Evolutionary conservation across 2,329 filamentous ascomycete species (phyloP).

Genomic region (Zymoseptoria crescenta): DNA sequence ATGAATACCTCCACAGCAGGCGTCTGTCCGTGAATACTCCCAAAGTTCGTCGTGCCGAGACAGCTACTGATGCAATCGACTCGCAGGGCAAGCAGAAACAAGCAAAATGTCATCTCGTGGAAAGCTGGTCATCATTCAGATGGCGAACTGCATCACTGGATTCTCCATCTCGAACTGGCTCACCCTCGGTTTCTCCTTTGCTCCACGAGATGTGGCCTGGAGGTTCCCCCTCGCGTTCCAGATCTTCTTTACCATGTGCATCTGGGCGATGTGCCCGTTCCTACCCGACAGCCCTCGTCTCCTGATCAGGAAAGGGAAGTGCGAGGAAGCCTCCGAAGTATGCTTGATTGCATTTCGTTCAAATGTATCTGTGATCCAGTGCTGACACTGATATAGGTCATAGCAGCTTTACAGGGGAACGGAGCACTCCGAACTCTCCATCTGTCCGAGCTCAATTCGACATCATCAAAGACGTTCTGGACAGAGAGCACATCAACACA

Average conservation of each 20-base stretch:
- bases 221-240: slow-evolving; percentile 49
- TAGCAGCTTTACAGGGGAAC: slow-evolving; percentile 40
- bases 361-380: neutral
- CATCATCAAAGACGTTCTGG: slow-evolving; percentile 44
- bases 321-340: slow-evolving; percentile 40
- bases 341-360: neutral
- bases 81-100: slow-evolving; percentile 39
- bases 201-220: slow-evolving; percentile 43
- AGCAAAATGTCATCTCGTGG: slow-evolving; percentile 43
- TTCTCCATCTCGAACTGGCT: slow-evolving; percentile 45
- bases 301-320: slow-evolving; percentile 47
- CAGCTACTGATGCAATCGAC: neutral
- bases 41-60: neutral
- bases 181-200: slow-evolving; percentile 36
- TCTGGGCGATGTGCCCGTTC: slow-evolving; percentile 27
- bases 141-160: slow-evolving; percentile 44
- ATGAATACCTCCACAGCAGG: slow-evolving; percentile 44
- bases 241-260: slow-evolving; percentile 46
- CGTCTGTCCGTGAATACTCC: slow-evolving; percentile 26
- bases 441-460: slow-evolving; percentile 40
- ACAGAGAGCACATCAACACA: slow-evolving; percentile 38
- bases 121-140: slow-evolving; percentile 45
- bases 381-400: slow-evolving; percentile 22
- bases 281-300: slow-evolving; percentile 31
- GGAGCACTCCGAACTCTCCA: slow-evolving; percentile 33